These are phyloP conservation scores for Diaporthe helianthi DNA, from an alignment of 2,329 filamentous ascomycete genomes.

Conservation along the genomic window DNA sequence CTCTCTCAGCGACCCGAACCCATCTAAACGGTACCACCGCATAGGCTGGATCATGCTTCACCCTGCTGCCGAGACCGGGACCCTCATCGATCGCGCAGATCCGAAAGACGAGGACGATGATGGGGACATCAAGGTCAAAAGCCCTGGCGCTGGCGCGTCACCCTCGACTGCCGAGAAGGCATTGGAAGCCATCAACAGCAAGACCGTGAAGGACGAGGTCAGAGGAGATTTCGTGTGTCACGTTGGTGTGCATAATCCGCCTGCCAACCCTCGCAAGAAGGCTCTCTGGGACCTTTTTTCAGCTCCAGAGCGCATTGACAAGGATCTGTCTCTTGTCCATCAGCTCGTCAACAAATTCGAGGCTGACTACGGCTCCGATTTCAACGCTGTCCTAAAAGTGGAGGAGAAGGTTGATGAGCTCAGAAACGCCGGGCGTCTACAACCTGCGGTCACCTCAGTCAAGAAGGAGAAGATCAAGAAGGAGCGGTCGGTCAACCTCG, in stretches of 20 bases:
- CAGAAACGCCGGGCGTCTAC: slow-evolving; percentile 76
- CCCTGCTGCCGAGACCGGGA: slow-evolving; percentile 71
- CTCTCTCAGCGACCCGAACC: slow-evolving; percentile 95
- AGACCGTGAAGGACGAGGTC: slow-evolving; percentile 93
- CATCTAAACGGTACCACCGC: slow-evolving; percentile 93
- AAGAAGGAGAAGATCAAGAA: slow-evolving; percentile 65
- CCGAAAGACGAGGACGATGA: slow-evolving; percentile 73
- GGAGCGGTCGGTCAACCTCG: slow-evolving; percentile 64
- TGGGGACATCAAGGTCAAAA: slow-evolving; percentile 63
- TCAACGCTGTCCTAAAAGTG: slow-evolving; percentile 80
- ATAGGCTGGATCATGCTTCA: slow-evolving; percentile 99
- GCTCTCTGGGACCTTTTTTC: slow-evolving; percentile 97
- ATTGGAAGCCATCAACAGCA: slow-evolving; percentile 93
- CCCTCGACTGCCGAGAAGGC: slow-evolving; percentile 79
- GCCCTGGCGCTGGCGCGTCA: slow-evolving; percentile 47
- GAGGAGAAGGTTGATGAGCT: slow-evolving; percentile 87
- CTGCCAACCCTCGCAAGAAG: slow-evolving; percentile 86
- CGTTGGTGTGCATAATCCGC: slow-evolving; percentile 93
- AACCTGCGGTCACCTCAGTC: slow-evolving; percentile 65
- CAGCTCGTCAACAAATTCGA: slow-evolving; percentile 87
- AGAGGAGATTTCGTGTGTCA: slow-evolving; percentile 97
- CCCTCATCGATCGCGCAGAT: slow-evolving; percentile 74
- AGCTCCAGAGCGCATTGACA: slow-evolving; percentile 89
- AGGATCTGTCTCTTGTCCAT: slow-evolving; percentile 83
- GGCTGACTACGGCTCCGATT: slow-evolving; percentile 77